Conservation (phyloP, 352 stramenopile species). For the Pythium coloratum region DNA sequence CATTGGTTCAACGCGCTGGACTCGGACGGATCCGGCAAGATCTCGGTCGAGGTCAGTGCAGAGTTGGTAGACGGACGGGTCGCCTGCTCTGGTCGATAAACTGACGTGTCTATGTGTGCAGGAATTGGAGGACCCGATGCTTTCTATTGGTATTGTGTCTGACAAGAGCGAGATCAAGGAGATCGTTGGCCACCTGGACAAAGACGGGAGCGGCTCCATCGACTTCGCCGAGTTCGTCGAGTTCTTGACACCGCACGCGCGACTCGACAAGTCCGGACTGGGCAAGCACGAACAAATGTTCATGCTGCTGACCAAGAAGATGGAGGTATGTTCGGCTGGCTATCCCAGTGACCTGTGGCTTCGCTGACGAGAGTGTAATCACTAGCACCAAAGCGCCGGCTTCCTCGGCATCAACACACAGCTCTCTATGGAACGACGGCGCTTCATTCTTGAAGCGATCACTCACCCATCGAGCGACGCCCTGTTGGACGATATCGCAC, state of each 20-base stretch:
- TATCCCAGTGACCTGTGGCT: not conserved
- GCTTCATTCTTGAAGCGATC: constrained; percentile 76
- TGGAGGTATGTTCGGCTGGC: constrained; percentile 44
- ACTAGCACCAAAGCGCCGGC: constrained; percentile 62
- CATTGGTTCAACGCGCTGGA: constrained; percentile 81
- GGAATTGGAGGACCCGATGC: constrained; percentile 76
- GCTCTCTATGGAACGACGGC: constrained; percentile 66
- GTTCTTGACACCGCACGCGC: constrained; percentile 63
- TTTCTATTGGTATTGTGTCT: constrained; percentile 75
- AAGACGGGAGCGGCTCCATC: constrained; percentile 69
- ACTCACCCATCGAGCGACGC: constrained; percentile 52
- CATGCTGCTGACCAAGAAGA: constrained; percentile 73
- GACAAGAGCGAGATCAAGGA: constrained; percentile 60
- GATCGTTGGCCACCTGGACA: constrained; percentile 65
- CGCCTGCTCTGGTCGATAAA: not conserved
- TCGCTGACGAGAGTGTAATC: not conserved
- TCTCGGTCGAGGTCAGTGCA: constrained; percentile 55
- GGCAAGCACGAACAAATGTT: constrained; percentile 75
- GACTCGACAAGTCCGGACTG: constrained; percentile 39
- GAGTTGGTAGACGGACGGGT: not conserved
- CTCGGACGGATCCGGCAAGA: constrained; percentile 64
- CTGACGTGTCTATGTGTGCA: constrained; percentile 5
- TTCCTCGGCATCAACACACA: constrained; percentile 82
- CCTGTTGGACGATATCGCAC: constrained; percentile 53
- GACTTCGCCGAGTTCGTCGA: constrained; percentile 82